Conservation (phyloP, 176 grass and related monocot genomes). For the sorghum (Sorghum bicolor) region DNA sequence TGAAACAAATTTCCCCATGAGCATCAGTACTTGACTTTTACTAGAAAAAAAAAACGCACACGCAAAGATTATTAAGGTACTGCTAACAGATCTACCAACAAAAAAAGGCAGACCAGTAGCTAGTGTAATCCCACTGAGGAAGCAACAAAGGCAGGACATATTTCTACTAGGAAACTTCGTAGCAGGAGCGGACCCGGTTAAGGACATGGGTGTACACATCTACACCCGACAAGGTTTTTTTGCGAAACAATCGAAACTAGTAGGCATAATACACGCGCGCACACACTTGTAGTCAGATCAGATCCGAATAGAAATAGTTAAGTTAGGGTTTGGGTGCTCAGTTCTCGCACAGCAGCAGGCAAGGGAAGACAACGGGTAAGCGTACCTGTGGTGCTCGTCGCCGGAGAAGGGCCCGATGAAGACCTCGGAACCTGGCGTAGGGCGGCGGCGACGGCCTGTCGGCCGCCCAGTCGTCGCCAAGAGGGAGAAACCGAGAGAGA, state of each 20-base stretch:
- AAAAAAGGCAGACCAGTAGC: slow-evolving; percentile 5
- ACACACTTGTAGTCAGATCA: not conserved
- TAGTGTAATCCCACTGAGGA: not conserved
- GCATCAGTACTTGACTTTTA: slow-evolving; percentile 23
- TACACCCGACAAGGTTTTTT: not conserved
- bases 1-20: slow-evolving; percentile 43
- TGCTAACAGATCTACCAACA: slow-evolving; percentile 14
- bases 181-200: not conserved
- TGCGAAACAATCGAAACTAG: not conserved
- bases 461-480: not conserved
- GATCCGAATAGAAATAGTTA: not conserved
- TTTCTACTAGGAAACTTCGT: slow-evolving; percentile 24
- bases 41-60: not conserved
- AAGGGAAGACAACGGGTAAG: not conserved
- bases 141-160: slow-evolving; percentile 20
- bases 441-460: not conserved
- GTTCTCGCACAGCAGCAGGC: not conserved
- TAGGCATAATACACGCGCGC: not conserved
- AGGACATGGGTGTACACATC: not conserved
- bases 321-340: not conserved
- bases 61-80: slow-evolving; percentile 10
- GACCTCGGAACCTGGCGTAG: not conserved
- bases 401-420: not conserved
- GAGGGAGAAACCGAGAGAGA: not conserved
- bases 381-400: not conserved